These are phyloP conservation scores for Kluyveromyces nonfermentans DNA, from an alignment of 805 yeast genomes.

Conservation along the genomic window DNA sequence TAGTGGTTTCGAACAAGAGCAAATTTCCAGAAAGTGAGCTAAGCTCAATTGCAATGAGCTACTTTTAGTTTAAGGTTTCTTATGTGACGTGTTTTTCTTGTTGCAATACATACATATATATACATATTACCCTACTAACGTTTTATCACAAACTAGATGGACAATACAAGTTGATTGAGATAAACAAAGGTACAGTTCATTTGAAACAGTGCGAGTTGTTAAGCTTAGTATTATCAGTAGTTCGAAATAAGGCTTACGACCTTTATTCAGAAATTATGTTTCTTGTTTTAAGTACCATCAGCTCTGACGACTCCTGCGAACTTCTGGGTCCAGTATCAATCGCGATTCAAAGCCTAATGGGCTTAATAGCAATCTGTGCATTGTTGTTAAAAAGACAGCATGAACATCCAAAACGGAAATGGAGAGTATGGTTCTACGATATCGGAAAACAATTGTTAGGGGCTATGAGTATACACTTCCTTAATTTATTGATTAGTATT, in stretches of 20 bases:
- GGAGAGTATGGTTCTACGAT: constrained; percentile 85
- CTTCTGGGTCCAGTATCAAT: constrained; percentile 82
- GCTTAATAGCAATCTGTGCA: constrained; percentile 64
- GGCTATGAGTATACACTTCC: constrained; percentile 70
- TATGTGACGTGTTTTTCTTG: neutral
- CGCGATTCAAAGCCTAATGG: constrained; percentile 65
- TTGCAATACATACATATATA: no score
- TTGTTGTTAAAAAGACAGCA: constrained; percentile 65
- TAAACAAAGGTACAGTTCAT: neutral
- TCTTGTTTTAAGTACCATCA: neutral
- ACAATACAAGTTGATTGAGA: no score
- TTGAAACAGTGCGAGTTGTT: neutral
- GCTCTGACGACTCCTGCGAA: constrained; percentile 34
- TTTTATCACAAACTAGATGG: neutral
- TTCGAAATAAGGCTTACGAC: neutral
- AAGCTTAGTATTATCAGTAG: neutral
- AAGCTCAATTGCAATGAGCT: neutral
- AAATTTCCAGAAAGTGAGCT: neutral
- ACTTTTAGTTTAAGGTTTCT: neutral
- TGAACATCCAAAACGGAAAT: constrained; percentile 79
- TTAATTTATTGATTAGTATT: constrained; percentile 66
- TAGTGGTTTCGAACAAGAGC: constrained; percentile 8
- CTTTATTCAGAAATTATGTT: neutral
- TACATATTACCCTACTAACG: neutral
- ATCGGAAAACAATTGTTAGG: constrained; percentile 87